Evolutionary conservation across 1,284 basidiomycete genomes (phyloP), one percentile per base, ranked within the genome.

Genomic region (Pseudozyma pruni): DNA sequence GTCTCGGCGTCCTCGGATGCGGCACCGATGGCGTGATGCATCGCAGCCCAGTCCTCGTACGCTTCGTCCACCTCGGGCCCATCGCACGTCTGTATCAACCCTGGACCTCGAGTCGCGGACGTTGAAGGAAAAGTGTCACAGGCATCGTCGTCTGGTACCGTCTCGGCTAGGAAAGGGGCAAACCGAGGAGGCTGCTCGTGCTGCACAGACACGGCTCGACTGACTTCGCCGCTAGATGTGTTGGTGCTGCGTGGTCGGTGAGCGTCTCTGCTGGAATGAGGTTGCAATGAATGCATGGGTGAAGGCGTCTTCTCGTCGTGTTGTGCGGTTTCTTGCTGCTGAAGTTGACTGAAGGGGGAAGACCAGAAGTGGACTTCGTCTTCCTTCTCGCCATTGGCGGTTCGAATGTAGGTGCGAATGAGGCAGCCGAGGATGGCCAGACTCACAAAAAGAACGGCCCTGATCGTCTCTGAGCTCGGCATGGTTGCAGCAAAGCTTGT

Each of bases 1-100:
- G 59, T 27, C 35, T 67, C 58, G 27, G 61, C 52, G 42, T 72
- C 69, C 23, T 72, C 69, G 8, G 48, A 50, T 1, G 38, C 56
- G 0, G 55, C 69, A 11, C 67, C 67, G n/a, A 56, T 40, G 17
- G 67, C 67, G 6, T 63, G 67, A 22, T 60, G 67, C 52, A 70
- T 63, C 4, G 67, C 67, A 19, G 67, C 67, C 67, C 67, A 70
- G 32, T 70, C 67, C 25, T 70, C 58, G 29, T 67, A 62, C 8
- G 55, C 63, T 42, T 72, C 62, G 46, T 58, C 68, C 29, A 61
- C 35, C 11, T 57, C 49, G 2, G 49, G 17, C 0, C 48, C 53
- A 4, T 57, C 44, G 31, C 19, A 50, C 11, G 9, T 33, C 8
- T 27, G 42, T 17, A 32, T 22, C 25, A 25, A 34, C 2, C 17